A percentile compares a stretch with the other conserved stretches of the same genome.
Evolutionary conservation across 2,329 filamentous ascomycete species (phyloP).

Genomic region (Raffaelea deltoideospora): DNA sequence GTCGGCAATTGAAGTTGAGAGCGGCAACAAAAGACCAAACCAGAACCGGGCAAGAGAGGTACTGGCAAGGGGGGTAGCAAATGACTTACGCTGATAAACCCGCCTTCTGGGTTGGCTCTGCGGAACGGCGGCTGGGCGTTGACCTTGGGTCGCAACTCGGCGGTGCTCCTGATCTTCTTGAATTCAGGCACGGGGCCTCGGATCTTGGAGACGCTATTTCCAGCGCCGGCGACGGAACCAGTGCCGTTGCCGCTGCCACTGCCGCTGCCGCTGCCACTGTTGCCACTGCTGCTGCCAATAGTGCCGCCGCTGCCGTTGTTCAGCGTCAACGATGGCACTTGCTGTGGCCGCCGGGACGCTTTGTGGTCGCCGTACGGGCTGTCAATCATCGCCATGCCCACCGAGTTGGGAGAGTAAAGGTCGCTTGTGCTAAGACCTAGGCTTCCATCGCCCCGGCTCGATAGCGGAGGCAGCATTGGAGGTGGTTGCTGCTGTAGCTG

Average conservation of each 20-base stretch:
- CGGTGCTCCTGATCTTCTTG: conserved; percentile 54
- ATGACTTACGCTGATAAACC: conserved; percentile 79
- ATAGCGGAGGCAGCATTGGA: conserved; percentile 48
- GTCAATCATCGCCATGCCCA: conserved; percentile 52
- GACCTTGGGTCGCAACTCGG: conserved; percentile 68
- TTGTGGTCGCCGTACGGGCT: conserved; percentile 45
- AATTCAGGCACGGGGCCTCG: conserved; percentile 76
- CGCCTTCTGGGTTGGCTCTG: conserved; percentile 88
- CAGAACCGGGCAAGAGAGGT: conserved; percentile 1
- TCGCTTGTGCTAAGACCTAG: conserved; percentile 54
- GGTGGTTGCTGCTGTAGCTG: conserved; percentile 49
- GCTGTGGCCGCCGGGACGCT: conserved; percentile 34
- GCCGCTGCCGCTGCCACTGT: background rate
- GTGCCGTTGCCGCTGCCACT: background rate
- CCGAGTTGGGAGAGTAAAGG: conserved; percentile 39
- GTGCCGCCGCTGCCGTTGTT: conserved; percentile 4
- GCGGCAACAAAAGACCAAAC: background rate
- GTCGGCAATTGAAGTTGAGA: no score
- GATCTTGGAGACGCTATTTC: conserved; percentile 17
- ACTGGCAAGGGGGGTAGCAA: background rate
- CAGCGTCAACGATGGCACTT: conserved; percentile 13
- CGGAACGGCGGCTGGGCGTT: conserved; percentile 82
- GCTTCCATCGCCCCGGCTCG: conserved; percentile 38
- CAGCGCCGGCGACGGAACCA: background rate
- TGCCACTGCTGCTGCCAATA: background rate